These are phyloP conservation scores for Cordyceps cateniannulata DNA, from an alignment of 2,329 filamentous ascomycete species.

Conservation along the genomic window DNA sequence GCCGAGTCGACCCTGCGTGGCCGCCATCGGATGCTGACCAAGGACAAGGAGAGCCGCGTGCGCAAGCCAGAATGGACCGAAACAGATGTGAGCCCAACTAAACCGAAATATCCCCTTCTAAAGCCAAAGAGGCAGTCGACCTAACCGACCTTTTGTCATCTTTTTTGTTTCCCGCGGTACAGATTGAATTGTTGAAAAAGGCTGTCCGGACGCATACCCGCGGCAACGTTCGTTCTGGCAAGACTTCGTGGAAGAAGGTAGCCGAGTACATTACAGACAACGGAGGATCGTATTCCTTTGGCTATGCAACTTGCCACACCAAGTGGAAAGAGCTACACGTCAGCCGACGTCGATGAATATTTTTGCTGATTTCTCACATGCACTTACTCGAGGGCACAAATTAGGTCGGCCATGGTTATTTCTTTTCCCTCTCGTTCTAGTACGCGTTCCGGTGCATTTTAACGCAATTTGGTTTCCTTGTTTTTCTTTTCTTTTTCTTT, in stretches of 20 bases:
- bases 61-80: conserved; percentile 59
- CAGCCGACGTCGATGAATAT: background rate
- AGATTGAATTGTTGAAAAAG: conserved; percentile 39
- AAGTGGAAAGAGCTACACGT: conserved; percentile 43
- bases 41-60: conserved; percentile 53
- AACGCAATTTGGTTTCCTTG: too few species aligned
- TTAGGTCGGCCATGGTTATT: background rate
- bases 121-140: background rate
- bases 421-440: too few species aligned
- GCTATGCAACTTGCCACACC: conserved; percentile 51
- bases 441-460: too few species aligned
- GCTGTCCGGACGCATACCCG: conserved; percentile 29
- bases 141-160: conserved; percentile 2
- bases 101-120: background rate
- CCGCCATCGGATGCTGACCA: conserved; percentile 58
- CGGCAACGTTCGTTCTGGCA: conserved; percentile 25
- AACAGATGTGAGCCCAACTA: conserved; percentile 50
- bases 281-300: conserved; percentile 54
- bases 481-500: background rate
- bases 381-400: background rate
- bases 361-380: background rate
- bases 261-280: conserved; percentile 44
- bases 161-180: background rate
- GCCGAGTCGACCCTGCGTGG: conserved; percentile 69
- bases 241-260: conserved; percentile 51